These are phyloP conservation scores for Hordeum marinum DNA, from an alignment of 176 grass and related monocot genomes.

Conservation along the genomic window DNA sequence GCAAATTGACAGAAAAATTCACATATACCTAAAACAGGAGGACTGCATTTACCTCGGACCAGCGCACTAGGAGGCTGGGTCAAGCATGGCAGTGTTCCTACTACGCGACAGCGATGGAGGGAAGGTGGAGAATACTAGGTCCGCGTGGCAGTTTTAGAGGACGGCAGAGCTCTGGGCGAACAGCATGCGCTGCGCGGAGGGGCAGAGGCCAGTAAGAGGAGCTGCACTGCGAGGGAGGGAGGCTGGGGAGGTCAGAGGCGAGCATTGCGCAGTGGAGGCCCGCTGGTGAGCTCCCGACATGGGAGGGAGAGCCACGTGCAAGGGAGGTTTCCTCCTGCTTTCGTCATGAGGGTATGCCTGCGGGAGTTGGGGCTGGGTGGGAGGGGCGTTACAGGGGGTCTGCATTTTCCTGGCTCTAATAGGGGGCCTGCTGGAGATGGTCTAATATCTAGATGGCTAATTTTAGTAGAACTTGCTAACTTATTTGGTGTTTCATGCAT, in stretches of 20 bases:
- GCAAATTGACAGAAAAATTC: background rate
- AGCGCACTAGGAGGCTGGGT: background rate
- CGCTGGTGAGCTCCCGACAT: background rate
- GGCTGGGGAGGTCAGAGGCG: background rate
- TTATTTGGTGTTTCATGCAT: constrained; percentile 21
- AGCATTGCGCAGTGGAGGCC: background rate
- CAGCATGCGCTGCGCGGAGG: background rate
- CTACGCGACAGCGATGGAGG: background rate
- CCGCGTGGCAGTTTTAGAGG: background rate
- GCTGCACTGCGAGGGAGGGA: background rate
- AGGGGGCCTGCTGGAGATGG: background rate
- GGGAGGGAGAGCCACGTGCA: background rate
- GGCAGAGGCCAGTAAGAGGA: background rate
- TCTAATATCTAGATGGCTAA: background rate
- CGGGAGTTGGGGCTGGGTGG: background rate
- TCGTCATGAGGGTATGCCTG: background rate
- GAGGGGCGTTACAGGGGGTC: too few relatives aligned
- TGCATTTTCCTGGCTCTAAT: background rate
- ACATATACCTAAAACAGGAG: background rate
- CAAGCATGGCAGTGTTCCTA: background rate
- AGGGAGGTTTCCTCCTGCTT: background rate
- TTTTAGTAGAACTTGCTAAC: background rate
- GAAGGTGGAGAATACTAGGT: background rate
- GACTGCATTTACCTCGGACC: background rate
- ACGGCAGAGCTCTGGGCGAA: background rate